Conservation (phyloP, 2,329 filamentous ascomycete species). For the Escovopsis sp. region DNA sequence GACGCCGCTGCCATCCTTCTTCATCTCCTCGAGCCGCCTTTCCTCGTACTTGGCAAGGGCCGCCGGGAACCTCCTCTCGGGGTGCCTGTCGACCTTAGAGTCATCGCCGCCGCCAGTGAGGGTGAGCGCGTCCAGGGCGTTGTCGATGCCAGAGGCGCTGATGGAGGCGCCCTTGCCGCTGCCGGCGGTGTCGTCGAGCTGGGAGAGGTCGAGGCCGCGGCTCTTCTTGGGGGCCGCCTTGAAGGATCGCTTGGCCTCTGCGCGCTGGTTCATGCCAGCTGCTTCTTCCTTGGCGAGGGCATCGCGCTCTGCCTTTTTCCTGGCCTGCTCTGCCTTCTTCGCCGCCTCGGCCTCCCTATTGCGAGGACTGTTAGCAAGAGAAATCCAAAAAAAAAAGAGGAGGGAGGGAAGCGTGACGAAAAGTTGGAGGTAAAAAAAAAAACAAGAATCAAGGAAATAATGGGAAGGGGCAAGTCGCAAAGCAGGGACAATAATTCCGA, state of each 20-base stretch:
- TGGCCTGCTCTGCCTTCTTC: constrained; percentile 73
- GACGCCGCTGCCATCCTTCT: constrained; percentile 55
- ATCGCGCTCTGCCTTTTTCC: constrained; percentile 88
- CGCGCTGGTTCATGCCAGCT: constrained; percentile 40
- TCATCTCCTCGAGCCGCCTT: constrained; percentile 69
- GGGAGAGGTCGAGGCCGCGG: constrained; percentile 58
- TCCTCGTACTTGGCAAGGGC: constrained; percentile 76
- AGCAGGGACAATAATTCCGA: not conserved
- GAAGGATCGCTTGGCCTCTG: constrained; percentile 45
- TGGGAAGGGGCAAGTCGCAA: constrained; percentile 1
- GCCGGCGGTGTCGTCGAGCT: constrained; percentile 43
- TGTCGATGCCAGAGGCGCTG: constrained; percentile 81
- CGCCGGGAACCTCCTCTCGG: constrained; percentile 75
- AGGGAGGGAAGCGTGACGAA: not conserved
- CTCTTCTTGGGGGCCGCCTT: constrained; percentile 57
- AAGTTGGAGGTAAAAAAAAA: no score
- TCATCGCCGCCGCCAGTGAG: constrained; percentile 41
- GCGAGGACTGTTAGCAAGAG: no score
- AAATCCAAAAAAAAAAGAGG: not conserved
- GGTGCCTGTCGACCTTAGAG: constrained; percentile 72
- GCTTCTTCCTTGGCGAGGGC: constrained; percentile 76
- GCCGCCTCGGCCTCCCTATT: constrained; percentile 23
- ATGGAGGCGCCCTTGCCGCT: constrained; percentile 43
- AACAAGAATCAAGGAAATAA: no score
- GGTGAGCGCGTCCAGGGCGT: constrained; percentile 75